Percentiles rank a stretch among this genome's conserved stretches.
Conservation (phyloP, 352 stramenopile species). For the Globisporangium viniferum region DNA sequence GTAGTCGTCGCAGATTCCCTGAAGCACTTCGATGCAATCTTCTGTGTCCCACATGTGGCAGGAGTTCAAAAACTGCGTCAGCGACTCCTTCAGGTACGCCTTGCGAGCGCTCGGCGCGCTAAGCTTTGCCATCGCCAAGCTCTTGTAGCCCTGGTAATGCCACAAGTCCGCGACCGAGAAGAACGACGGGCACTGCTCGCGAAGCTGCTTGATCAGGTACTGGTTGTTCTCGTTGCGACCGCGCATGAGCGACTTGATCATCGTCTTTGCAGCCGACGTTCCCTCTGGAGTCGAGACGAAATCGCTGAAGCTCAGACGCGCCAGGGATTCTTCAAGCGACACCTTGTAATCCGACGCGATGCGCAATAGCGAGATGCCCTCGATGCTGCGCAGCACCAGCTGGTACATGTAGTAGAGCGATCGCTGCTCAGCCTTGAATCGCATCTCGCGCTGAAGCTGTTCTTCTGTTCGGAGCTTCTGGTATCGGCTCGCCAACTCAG, state of each 20-base stretch:
- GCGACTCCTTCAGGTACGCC: conserved; percentile 62
- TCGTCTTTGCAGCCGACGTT: conserved; percentile 53
- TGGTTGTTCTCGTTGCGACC: conserved; percentile 79
- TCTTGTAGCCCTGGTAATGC: conserved; percentile 86
- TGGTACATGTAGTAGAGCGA: conserved; percentile 81
- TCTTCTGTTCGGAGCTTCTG: conserved; percentile 72
- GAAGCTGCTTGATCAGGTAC: conserved; percentile 80
- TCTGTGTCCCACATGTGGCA: conserved; percentile 86
- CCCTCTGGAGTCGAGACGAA: conserved; percentile 70
- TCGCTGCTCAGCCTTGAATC: conserved; percentile 78
- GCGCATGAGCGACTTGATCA: conserved; percentile 80
- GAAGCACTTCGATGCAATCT: conserved; percentile 71
- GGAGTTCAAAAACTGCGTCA: conserved; percentile 77
- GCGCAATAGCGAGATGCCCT: conserved; percentile 73
- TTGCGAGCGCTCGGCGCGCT: conserved; percentile 61
- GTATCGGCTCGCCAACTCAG: conserved; percentile 65
- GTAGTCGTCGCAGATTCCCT: conserved; percentile 81
- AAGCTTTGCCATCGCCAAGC: conserved; percentile 74
- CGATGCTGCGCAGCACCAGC: conserved; percentile 72
- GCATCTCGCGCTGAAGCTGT: conserved; percentile 68
- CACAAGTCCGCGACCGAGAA: conserved; percentile 80
- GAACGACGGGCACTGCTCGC: conserved; percentile 78
- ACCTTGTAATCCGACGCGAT: conserved; percentile 67
- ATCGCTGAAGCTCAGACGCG: conserved; percentile 70
- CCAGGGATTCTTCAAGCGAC: conserved; percentile 59